Evolutionary conservation across 2,329 filamentous ascomycete species (phyloP), one percentile per base, ranked within the genome.

Genomic region (Akanthomyces uredinophilus): DNA sequence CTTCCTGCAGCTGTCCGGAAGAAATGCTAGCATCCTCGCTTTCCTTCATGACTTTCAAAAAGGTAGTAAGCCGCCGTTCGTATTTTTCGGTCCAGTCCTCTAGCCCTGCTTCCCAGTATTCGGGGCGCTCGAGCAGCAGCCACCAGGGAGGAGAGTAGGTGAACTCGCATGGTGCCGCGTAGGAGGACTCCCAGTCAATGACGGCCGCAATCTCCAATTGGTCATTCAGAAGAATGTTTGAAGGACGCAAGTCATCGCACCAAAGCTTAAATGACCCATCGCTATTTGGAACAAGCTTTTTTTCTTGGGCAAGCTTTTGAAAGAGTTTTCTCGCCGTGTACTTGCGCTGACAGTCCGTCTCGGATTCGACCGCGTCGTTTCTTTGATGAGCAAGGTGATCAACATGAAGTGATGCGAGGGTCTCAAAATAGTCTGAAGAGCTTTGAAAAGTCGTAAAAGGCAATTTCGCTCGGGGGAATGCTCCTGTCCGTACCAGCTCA

Each of bases 61-160:
- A 60, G 10, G 16, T 39, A 10, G 18, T 16, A 6, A 60, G 39
- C 1, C 27, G 37, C 10, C 1, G 2, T 4, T 22, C 24, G 14
- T 44, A 60, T 5, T 32, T 41, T 5, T 7, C 29, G 1, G 22
- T 22, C 49, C 58, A 60, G 35, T 50, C 44, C 5, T 41, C 27
- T 11, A 52, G n/a, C 2, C 58, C 39, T 1, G 0, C 27, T 14
- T 7, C 2, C 49, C 58, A 60, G 13, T 10, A 44, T 7, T 53
- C 58, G 13, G 58, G 47, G 37, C 24, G 58, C 49, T 52, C 22
- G 3, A 60, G n/a, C 1, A 60, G 49, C 27, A 60, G 49, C 58
- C 58, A 60, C 58, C 49, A 60, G 4, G 58, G 58, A 6, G 58
- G 58, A 2, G 49, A n/a, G 20, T 32, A 46, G 3, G 49, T 35